Base-by-base conservation (phyloP, 805 yeast genomes). In the Middelhovenomyces tepae region DNA sequence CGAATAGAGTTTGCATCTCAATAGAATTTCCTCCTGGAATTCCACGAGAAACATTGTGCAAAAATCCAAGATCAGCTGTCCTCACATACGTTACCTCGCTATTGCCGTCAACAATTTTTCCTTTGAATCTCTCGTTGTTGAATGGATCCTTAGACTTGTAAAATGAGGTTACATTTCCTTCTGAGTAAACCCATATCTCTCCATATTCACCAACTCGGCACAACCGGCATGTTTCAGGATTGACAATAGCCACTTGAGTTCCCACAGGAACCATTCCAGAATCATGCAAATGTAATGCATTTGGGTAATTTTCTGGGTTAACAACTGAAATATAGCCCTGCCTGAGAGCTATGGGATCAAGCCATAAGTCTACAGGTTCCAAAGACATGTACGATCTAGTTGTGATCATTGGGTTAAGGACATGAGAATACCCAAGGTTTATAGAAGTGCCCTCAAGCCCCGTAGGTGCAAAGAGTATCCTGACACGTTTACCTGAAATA, bases 251-350 rank as follows among this genome's bases (percentile, higher is more conserved):
- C 21, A 91, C 73, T 50, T 87, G 94, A 0, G 97, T 84, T 51
- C 94, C 83, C 6, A 86, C 87, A 1, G 96, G 93, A 0, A 87
- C 96, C 67, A 89, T 81, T 8, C 99, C 99, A 0, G 94, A 83
- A 50, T 91, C 98, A 50, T 86, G 95, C 6, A 91, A 59, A 36
- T 77, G 78, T 32, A 91, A 60, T 0, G 86, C 84, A 43, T 70
- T 67, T 3, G 82, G 77, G 16, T 67, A 67, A 41, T 74, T 80
- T 3, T 71, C 71, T 7, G 85, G 89, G 45, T 82, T 79, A 4
- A 85, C 87, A 16, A 82, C 68, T 14, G 81, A 75, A 2, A 91
- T 69, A 34, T 78, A 73, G 2, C 99, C 98, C 42, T 85, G 89
- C n/a, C 96, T 69, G 37, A 91, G 64, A 0, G 94, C 89, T 29